A percentile compares a stretch with the other conserved stretches of the same genome.
phyloP scores from a whole-genome alignment of 2,329 filamentous ascomycete genomes.

The Huntiella moniliformis region DNA sequence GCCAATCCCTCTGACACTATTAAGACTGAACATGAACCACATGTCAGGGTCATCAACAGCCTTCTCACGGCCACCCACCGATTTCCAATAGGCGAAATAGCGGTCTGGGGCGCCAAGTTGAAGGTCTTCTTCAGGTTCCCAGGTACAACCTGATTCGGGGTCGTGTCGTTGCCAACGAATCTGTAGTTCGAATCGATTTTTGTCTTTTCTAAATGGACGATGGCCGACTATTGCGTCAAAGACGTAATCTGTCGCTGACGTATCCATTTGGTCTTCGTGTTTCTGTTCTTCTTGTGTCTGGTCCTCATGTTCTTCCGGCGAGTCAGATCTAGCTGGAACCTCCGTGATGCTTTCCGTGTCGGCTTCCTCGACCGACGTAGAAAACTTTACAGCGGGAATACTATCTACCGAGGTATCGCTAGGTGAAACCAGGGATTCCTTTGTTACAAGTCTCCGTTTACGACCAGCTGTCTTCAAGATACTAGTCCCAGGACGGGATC shows the following conservation, averaged over 20 bases:
- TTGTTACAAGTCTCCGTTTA: no score
- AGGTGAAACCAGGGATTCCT: no score
- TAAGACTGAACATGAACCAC: constrained; percentile 11
- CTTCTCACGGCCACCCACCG: constrained; percentile 6
- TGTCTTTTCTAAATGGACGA: constrained; percentile 1
- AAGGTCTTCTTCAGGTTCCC: constrained; percentile 8
- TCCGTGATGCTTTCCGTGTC: no score
- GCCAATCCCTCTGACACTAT: constrained; percentile 3
- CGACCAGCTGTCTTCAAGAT: no score
- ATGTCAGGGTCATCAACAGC: constrained; percentile 8
- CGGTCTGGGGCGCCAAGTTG: constrained; percentile 5
- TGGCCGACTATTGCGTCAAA: constrained; percentile 1
- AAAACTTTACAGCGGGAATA: no score
- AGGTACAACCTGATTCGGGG: neutral
- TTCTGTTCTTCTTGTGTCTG: no score
- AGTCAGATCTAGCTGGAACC: no score
- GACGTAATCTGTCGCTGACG: neutral
- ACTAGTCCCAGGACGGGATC: no score
- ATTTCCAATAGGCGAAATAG: constrained; percentile 9
- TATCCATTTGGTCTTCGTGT: no score
- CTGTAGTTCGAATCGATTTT: constrained; percentile 8
- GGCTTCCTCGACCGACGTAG: no score
- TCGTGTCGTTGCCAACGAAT: constrained; percentile 3
- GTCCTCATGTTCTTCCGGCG: no score
- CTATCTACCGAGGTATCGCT: no score